Evolutionary conservation across 257 asterid genomes (phyloP).

Genomic region (Asclepias syriaca): DNA sequence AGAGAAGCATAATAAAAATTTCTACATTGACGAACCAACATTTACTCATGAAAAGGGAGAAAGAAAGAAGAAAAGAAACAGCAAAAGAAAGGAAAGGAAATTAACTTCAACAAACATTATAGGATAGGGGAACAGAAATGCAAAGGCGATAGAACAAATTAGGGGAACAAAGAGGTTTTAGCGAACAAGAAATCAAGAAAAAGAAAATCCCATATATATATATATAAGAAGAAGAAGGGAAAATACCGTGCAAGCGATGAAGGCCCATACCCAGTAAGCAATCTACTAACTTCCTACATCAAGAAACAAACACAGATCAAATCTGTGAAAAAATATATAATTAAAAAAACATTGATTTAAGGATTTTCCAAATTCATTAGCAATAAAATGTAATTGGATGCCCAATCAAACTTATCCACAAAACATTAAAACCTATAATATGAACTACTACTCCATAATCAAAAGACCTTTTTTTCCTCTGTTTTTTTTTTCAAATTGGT

Average conservation of each 20-base stretch:
- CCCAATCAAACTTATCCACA: not conserved
- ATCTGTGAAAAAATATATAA: not conserved
- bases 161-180: not conserved
- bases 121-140: not conserved
- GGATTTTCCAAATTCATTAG: not conserved
- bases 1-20: not conserved
- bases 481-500: not conserved
- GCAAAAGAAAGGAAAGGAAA: not conserved
- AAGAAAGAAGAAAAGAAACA: too few relatives aligned
- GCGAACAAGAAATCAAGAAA: not conserved
- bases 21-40: not conserved
- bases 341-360: not conserved
- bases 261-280: conserved; percentile 68
- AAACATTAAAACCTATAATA: not conserved
- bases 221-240: not conserved
- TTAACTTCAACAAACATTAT: not conserved
- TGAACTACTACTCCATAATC: not conserved
- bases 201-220: not conserved
- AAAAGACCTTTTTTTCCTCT: too few relatives aligned
- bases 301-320: not conserved
- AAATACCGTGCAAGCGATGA: conserved; percentile 74
- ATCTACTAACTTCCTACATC: conserved; percentile 68
- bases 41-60: too few relatives aligned
- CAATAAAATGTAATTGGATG: not conserved
- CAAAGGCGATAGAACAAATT: not conserved